Conservation (phyloP, 2,329 filamentous ascomycete genomes). For the Neofusicoccum kwambonambiense region DNA sequence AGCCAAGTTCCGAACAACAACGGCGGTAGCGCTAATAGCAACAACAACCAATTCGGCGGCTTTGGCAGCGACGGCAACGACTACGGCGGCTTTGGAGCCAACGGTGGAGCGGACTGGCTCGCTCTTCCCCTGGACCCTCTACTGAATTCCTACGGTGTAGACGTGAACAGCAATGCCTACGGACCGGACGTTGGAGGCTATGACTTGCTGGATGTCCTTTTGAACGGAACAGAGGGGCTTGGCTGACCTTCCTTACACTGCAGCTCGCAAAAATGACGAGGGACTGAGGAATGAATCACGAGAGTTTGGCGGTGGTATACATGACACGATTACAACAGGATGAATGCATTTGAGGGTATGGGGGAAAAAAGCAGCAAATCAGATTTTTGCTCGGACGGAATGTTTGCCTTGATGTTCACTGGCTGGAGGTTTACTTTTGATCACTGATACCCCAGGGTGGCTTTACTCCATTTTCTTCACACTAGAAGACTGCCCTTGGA, state of each 20-base stretch:
- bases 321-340: neutral
- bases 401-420: neutral
- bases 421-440: neutral
- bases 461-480: constrained; percentile 1
- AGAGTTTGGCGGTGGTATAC: neutral
- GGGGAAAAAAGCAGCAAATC: neutral
- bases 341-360: neutral
- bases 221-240: constrained; percentile 26
- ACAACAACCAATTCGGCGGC: constrained; percentile 20
- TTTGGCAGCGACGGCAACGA: constrained; percentile 18
- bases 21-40: constrained; percentile 21
- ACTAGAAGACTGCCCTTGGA: constrained; percentile 1
- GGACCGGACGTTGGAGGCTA: constrained; percentile 64
- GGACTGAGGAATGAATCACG: neutral
- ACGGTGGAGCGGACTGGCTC: constrained; percentile 52
- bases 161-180: constrained; percentile 56
- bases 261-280: neutral
- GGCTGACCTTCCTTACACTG: neutral
- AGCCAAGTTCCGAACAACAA: neutral
- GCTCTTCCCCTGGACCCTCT: constrained; percentile 61
- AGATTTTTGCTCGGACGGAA: neutral
- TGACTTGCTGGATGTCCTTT: constrained; percentile 50
- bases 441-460: constrained; percentile 12
- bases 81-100: neutral
- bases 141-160: constrained; percentile 57